phyloP scores from a whole-genome alignment of 2,329 filamentous ascomycete genomes.

The Penicillium sp. region DNA sequence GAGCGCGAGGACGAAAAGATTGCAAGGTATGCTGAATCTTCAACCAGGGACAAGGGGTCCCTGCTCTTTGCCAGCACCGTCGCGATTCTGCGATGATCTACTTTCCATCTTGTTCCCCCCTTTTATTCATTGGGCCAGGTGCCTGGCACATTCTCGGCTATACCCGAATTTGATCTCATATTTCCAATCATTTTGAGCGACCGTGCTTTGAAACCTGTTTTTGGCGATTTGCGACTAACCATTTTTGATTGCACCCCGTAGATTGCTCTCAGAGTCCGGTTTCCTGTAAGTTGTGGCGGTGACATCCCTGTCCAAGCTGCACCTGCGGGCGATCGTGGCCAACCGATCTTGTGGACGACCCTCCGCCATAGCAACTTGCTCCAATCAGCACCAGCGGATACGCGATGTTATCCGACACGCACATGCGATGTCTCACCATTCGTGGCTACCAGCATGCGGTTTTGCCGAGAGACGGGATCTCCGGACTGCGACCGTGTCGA shows the following conservation, averaged over 20 bases:
- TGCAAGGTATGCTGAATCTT: slow-evolving; percentile 70
- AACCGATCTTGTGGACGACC: slow-evolving; percentile 9
- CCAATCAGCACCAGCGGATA: slow-evolving; percentile 14
- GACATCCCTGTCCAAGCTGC: slow-evolving; percentile 21
- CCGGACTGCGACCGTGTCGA: slow-evolving; percentile 13
- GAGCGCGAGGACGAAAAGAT: slow-evolving; percentile 99
- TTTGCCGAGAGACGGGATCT: not conserved
- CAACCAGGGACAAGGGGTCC: slow-evolving; percentile 34
- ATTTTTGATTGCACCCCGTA: slow-evolving; percentile 33
- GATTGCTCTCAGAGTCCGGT: slow-evolving; percentile 49
- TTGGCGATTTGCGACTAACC: slow-evolving; percentile 33
- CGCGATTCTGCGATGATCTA: slow-evolving; percentile 32
- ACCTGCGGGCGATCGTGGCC: slow-evolving; percentile 18
- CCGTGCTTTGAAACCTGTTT: slow-evolving; percentile 15
- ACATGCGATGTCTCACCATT: slow-evolving; percentile 8
- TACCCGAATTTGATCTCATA: slow-evolving; percentile 30
- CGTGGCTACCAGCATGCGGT: slow-evolving; percentile 6
- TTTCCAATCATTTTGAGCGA: slow-evolving; percentile 11
- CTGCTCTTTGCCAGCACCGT: slow-evolving; percentile 35
- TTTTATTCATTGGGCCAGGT: slow-evolving; percentile 15
- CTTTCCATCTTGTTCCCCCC: slow-evolving; percentile 13
- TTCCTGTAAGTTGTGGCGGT: slow-evolving; percentile 41
- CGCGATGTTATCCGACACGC: slow-evolving; percentile 1
- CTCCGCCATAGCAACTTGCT: slow-evolving; percentile 11
- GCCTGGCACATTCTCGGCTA: slow-evolving; percentile 27